A percentile compares a stretch with the other conserved stretches of the same genome.
Conservation (phyloP, 768 basidiomycete species). For the Mycena pura region DNA sequence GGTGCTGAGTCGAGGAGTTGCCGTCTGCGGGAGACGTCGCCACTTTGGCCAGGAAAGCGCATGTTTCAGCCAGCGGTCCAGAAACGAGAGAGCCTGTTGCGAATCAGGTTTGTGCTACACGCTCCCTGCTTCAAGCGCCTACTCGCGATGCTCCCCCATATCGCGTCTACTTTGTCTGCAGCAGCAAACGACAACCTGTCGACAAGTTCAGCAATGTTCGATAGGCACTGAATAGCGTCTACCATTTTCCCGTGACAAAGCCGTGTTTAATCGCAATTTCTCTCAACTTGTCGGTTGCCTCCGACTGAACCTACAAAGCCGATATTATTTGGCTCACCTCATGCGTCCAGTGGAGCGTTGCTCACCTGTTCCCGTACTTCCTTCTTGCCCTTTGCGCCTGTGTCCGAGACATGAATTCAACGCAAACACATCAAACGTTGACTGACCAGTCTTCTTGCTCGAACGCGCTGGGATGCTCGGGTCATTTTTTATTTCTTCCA, state of each 20-base stretch:
- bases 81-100: slow-evolving; percentile 64
- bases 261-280: slow-evolving; percentile 62
- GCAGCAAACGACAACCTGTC: slow-evolving; percentile 76
- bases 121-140: slow-evolving; percentile 21
- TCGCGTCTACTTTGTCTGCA: slow-evolving; percentile 63
- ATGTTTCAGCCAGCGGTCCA: slow-evolving; percentile 66
- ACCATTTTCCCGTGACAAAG: slow-evolving; percentile 76
- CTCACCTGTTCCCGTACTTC: slow-evolving; percentile 73
- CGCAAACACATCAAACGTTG: neutral
- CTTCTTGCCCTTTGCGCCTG: slow-evolving; percentile 74
- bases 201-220: neutral
- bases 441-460: slow-evolving; percentile 63
- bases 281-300: slow-evolving; percentile 63
- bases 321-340: neutral
- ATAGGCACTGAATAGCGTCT: neutral
- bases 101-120: slow-evolving; percentile 1
- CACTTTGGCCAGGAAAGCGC: slow-evolving; percentile 66
- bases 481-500: slow-evolving; percentile 75
- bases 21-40: slow-evolving; percentile 63
- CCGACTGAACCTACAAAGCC: slow-evolving; percentile 69
- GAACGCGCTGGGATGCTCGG: slow-evolving; percentile 67
- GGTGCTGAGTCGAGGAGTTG: slow-evolving; percentile 55
- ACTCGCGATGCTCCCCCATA: slow-evolving; percentile 73
- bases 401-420: neutral
- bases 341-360: neutral